Evolutionary conservation across 169 alveolate species (phyloP).

Genomic region (Cryptosporidium felis): DNA sequence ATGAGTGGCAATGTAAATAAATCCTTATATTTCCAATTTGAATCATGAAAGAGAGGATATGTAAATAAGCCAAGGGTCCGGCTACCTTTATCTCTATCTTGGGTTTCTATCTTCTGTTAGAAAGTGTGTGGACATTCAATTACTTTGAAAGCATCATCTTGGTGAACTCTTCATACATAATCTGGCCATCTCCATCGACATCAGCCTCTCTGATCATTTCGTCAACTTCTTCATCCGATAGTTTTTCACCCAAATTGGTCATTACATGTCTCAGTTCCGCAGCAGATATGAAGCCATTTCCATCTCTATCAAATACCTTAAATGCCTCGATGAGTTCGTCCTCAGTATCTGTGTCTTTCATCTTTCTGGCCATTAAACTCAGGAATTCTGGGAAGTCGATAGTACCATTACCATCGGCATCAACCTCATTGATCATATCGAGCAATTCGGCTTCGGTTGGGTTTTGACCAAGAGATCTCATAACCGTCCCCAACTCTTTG

Average conservation of each 20-base stretch:
- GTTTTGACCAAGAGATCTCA: slow-evolving; percentile 93
- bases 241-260: slow-evolving; percentile 98
- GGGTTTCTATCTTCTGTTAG: not conserved
- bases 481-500: slow-evolving; percentile 88
- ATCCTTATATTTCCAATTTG: no score
- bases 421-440: slow-evolving; percentile 94
- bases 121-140: slow-evolving; percentile 16
- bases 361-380: slow-evolving; percentile 98
- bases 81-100: not conserved
- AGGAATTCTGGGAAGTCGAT: slow-evolving; percentile 99
- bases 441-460: slow-evolving; percentile 96
- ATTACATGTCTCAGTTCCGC: slow-evolving; percentile 98
- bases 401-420: slow-evolving; percentile 94
- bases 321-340: slow-evolving; percentile 99
- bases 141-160: slow-evolving; percentile 97
- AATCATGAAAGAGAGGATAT: no score
- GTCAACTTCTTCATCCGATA: slow-evolving; percentile 98
- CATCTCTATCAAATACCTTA: slow-evolving; percentile 97
- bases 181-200: slow-evolving; percentile 99
- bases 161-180: slow-evolving; percentile 97
- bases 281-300: slow-evolving; percentile 94
- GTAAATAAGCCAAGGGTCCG: no score
- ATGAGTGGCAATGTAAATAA: no score
- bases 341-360: slow-evolving; percentile 98
- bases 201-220: slow-evolving; percentile 99